A percentile compares a stretch with the other conserved stretches of the same genome.
These are phyloP conservation scores for Coprinopsis cinerea DNA, from an alignment of 768 basidiomycete genomes.

Conservation along the genomic window DNA sequence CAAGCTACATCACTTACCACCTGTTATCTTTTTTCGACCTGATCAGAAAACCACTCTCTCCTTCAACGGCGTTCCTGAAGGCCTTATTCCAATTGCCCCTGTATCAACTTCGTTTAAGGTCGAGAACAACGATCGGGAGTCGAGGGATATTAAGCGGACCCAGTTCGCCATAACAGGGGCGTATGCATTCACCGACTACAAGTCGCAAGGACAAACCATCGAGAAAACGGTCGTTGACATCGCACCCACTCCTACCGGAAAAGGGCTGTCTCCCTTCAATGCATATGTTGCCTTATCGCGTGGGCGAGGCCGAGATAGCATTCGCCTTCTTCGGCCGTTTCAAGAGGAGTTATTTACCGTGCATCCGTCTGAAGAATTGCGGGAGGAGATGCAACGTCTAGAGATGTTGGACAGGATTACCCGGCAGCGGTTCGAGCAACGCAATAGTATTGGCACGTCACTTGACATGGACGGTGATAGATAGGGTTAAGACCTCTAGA, in stretches of 20 bases:
- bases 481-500: too few species aligned
- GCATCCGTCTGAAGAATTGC: neutral
- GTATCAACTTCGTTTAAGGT: too few species aligned
- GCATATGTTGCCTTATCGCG: slow-evolving; percentile 23
- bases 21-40: too few species aligned
- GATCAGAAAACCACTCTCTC: too few species aligned
- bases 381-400: neutral
- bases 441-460: too few species aligned
- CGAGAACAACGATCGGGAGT: too few species aligned
- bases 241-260: slow-evolving; percentile 18
- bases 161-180: slow-evolving; percentile 28
- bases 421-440: too few species aligned
- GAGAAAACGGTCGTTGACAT: slow-evolving; percentile 30
- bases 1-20: too few species aligned
- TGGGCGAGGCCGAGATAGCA: neutral
- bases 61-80: too few species aligned
- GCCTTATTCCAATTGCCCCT: too few species aligned
- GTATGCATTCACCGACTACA: slow-evolving; percentile 39
- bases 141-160: too few species aligned
- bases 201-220: slow-evolving; percentile 34
- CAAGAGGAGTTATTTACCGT: neutral
- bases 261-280: slow-evolving; percentile 23
- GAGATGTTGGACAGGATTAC: neutral
- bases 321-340: neutral
- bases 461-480: too few species aligned